Base-by-base conservation (phyloP, 495 filamentous ascomycete genomes). In the Neurospora sublineolata region DNA sequence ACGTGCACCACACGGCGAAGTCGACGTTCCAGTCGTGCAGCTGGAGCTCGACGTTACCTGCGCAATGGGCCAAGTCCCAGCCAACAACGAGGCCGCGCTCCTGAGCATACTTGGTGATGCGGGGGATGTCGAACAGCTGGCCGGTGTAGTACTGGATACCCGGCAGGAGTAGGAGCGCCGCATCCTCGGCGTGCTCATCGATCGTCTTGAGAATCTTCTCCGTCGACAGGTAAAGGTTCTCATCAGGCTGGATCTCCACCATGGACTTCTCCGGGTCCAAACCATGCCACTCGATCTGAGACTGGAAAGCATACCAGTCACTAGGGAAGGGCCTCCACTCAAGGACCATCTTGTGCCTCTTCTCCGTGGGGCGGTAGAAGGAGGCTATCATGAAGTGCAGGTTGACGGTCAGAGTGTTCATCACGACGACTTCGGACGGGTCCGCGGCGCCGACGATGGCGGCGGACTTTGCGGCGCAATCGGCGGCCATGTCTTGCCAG, bases 21-120 rank as follows among this genome's bases (percentile, higher is more conserved):
- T 98, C 94, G n/a, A 97, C 93, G 70, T 94, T 86, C 94, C 94
- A 97, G 74, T 93, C 91, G 79, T 97, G 92, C 41, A 98, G 86
- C 23, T 83, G 79, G 9, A 97, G 81, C 33, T 89, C 86, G 8
- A 97, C 92, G 79, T 98, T 98, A 16, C 94, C 94, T 2, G 87
- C 92, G 3, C 93, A 94, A 81, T 98, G 94, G 1, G 94, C 94
- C 70, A 97, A 89, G 79, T 98, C 94, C 93, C 94, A 98, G 46
- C 93, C 92, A 23, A 97, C 88, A 30, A 90, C 79, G 70, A 98
- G 91, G 38, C 89, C 91, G 72, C 89, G 87, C 7, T 83, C 84
- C 68, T 92, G 92, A 0, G 93, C 94, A 76, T 92, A 84, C 4
- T 84, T 82, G 8, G 94, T 97, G 80, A 98, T 97, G 60, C 81